A percentile compares a stretch with the other conserved stretches of the same genome.
phyloP scores from a whole-genome alignment of 1,284 basidiomycete genomes.

The Sanghuangporus sanghuang region DNA sequence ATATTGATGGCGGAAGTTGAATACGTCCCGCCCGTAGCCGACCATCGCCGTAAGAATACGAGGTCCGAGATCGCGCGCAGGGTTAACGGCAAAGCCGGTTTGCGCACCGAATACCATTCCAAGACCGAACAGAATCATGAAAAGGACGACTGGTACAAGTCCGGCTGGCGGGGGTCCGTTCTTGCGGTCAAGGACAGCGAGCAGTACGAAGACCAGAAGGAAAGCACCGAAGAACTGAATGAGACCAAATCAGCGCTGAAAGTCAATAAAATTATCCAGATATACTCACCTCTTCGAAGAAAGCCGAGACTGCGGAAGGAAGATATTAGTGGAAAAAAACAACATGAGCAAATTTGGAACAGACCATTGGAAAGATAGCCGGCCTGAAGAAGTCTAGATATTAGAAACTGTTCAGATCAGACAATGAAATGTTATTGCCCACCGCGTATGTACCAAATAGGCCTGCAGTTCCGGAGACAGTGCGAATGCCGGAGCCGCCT shows the following conservation, averaged over 20 bases:
- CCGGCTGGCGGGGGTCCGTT: conserved; percentile 45
- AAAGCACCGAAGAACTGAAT: conserved; percentile 52
- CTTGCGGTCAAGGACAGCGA: conserved; percentile 38
- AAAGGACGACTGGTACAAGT: conserved; percentile 49
- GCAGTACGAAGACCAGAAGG: conserved; percentile 45
- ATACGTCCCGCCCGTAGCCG: conserved; percentile 47
- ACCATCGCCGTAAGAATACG: conserved; percentile 54
- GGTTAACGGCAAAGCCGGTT: conserved; percentile 60
- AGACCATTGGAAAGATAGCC: conserved; percentile 4
- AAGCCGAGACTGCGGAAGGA: conserved; percentile 7
- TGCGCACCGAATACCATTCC: conserved; percentile 51
- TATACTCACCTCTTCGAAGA: conserved; percentile 13
- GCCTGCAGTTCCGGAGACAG: conserved; percentile 57
- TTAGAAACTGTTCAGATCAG: background rate
- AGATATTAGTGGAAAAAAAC: background rate
- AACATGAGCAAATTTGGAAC: background rate
- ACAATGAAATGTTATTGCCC: conserved; percentile 34
- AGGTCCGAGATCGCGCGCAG: conserved; percentile 62
- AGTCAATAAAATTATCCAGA: background rate
- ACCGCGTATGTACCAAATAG: conserved; percentile 73
- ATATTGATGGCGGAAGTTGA: conserved; percentile 31
- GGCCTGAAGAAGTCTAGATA: background rate
- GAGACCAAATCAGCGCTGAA: background rate
- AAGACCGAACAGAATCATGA: conserved; percentile 51
- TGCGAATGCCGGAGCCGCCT: conserved; percentile 55